Evolutionary conservation across 768 basidiomycete species (phyloP), one percentile per base, ranked within the genome.

Genomic region (Lactifluus piperatus): DNA sequence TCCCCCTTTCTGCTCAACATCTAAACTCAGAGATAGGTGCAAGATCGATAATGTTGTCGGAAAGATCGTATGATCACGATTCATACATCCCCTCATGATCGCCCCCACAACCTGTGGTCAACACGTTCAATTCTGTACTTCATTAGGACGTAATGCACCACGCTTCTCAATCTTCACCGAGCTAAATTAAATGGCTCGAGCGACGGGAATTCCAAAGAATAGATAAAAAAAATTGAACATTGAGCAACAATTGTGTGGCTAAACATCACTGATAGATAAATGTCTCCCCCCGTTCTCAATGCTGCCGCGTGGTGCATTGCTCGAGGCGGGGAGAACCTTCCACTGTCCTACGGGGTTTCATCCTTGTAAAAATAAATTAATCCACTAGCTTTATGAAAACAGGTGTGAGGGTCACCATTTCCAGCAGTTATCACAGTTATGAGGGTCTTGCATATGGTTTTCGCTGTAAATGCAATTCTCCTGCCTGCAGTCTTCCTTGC

Each of bases 401-500:
- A 18, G 14, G 56, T 27, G 5, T 13, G 45, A n/a, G n/a, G 27
- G n/a, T 61, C 18, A 63, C 64, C 50, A 54, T 34, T 29, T 1
- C 3, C 7, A 29, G 29, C 62, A 59, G 24, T 18, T 2, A 2
- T 1, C 4, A 27, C 54, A 53, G 32, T 56, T n/a, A 29, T 58
- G 64, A 10, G 18, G 22, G 24, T 1, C 20, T 29, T 8, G 39
- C 18, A 16, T 32, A 36, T 64, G 64, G 26, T 49, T 56, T 6
- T 0, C 11, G 30, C 64, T 63, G 51, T 63, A 45, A 13, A 8
- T 49, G 45, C 64, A 64, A 14, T n/a, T 51, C 11, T 13, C 1
- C n/a, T 0, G 1, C 29, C 29, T 44, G 34, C 64, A 65, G 44
- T 65, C 58, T 18, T 43, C 18, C 48, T 22, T 39, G 27, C 3